Evolutionary conservation across 2,329 filamentous ascomycete species (phyloP).

Genomic region (Epichloe baconii): DNA sequence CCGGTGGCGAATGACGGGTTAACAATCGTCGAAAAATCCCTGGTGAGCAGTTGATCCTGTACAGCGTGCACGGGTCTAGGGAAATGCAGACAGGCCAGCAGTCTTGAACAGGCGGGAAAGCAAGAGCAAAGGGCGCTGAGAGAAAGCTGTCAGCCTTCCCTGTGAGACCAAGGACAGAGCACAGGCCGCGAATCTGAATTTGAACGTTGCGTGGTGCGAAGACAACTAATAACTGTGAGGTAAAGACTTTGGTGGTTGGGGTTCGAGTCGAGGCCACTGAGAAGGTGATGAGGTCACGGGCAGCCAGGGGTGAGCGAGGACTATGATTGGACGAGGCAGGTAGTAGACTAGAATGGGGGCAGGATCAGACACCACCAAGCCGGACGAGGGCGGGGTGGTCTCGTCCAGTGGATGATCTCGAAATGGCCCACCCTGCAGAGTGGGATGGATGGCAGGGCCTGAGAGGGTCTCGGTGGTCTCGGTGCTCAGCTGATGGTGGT

Average conservation of each 20-base stretch:
- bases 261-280: slow-evolving; percentile 5
- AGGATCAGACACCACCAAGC: slow-evolving; percentile 6
- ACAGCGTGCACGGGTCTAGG: background rate
- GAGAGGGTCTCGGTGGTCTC: too few relatives aligned
- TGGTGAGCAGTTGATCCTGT: background rate
- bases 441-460: background rate
- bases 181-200: background rate
- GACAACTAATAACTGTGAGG: background rate
- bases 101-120: background rate
- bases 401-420: slow-evolving; percentile 3
- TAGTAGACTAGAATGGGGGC: background rate
- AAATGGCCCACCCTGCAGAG: background rate
- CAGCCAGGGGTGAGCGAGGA: slow-evolving; percentile 5
- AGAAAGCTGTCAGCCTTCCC: background rate
- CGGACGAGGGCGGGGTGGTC: slow-evolving; percentile 2
- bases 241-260: background rate
- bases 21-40: background rate
- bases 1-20: background rate
- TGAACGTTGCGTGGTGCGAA: slow-evolving; percentile 4
- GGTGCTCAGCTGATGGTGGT: slow-evolving; percentile 3
- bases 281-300: slow-evolving; percentile 16
- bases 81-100: background rate
- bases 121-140: background rate
- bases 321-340: slow-evolving; percentile 10
- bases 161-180: background rate